Percentiles rank a stretch among this genome's conserved stretches.
phyloP scores from a whole-genome alignment of 768 basidiomycete genomes.

The Leucocoprinus sp. region DNA sequence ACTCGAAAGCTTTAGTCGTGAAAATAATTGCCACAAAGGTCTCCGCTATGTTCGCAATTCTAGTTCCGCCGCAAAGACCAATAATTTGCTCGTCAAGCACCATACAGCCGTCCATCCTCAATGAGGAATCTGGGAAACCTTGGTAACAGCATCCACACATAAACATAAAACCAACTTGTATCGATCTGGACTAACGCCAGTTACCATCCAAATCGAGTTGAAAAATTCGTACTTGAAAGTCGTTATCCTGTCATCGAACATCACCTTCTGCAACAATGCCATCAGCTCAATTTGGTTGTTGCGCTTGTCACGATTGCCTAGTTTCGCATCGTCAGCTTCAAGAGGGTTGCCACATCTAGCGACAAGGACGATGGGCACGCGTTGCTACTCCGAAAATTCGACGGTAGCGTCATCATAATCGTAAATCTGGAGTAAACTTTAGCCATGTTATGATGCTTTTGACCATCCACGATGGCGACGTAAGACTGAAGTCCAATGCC shows the following conservation, averaged over 20 bases:
- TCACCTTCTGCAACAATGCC: slow-evolving; percentile 97
- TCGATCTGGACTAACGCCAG: slow-evolving; percentile 91
- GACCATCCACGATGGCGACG: slow-evolving; percentile 98
- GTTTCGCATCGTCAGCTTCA: slow-evolving; percentile 84
- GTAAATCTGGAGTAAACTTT: slow-evolving; percentile 98
- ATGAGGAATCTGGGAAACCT: slow-evolving; percentile 97
- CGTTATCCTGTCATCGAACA: slow-evolving; percentile 99
- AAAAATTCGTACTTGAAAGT: slow-evolving; percentile 99
- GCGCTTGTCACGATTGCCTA: slow-evolving; percentile 97
- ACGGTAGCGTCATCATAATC: slow-evolving; percentile 86
- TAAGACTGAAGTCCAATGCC: slow-evolving; percentile 95
- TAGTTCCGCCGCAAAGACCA: slow-evolving; percentile 98
- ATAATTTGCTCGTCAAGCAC: slow-evolving; percentile 96
- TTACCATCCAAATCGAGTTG: slow-evolving; percentile 93
- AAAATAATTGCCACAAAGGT: slow-evolving; percentile 99
- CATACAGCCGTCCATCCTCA: slow-evolving; percentile 95
- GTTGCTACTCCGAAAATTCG: slow-evolving; percentile 90
- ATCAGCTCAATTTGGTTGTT: slow-evolving; percentile 97
- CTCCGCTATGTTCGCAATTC: slow-evolving; percentile 98
- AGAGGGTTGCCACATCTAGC: slow-evolving; percentile 93
- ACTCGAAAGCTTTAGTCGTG: slow-evolving; percentile 98
- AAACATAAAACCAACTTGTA: slow-evolving; percentile 91
- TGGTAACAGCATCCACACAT: slow-evolving; percentile 98
- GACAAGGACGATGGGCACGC: slow-evolving; percentile 91
- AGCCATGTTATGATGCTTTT: slow-evolving; percentile 99